Evolutionary conservation across 1,284 basidiomycete genomes (phyloP).

Genomic region (Tylopilus orsonianus): DNA sequence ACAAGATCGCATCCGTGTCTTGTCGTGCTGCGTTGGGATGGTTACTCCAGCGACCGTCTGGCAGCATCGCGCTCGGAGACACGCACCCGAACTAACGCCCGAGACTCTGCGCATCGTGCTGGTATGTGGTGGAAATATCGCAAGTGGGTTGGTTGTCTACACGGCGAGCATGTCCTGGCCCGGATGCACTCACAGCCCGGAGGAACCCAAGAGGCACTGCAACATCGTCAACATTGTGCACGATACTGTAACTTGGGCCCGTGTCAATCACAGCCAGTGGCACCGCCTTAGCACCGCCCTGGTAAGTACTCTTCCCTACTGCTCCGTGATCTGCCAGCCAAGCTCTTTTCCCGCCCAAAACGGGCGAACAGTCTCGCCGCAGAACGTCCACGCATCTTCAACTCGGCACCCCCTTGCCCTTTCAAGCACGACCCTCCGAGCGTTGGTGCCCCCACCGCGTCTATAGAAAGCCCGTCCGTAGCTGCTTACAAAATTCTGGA

Average conservation of each 20-base stretch:
- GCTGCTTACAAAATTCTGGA: slow-evolving; percentile 76
- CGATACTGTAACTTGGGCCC: slow-evolving; percentile 3
- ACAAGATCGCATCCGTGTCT: slow-evolving; percentile 38
- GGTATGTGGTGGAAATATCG: too few relatives aligned
- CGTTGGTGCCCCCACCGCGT: slow-evolving; percentile 31
- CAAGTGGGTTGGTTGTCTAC: slow-evolving; percentile 9
- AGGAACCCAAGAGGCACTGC: slow-evolving; percentile 13
- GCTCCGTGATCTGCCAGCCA: slow-evolving; percentile 72
- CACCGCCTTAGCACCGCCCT: slow-evolving; percentile 28
- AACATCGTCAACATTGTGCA: not conserved
- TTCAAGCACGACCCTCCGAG: slow-evolving; percentile 26
- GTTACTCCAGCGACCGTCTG: not conserved
- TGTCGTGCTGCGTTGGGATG: slow-evolving; percentile 10
- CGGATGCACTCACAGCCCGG: not conserved
- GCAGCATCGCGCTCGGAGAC: slow-evolving; percentile 1
- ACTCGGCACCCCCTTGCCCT: slow-evolving; percentile 47
- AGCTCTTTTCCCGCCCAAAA: slow-evolving; percentile 91
- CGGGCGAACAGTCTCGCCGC: slow-evolving; percentile 70
- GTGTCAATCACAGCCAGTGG: slow-evolving; percentile 20
- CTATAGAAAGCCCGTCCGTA: slow-evolving; percentile 84
- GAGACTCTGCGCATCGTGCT: slow-evolving; percentile 20
- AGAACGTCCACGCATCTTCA: slow-evolving; percentile 50
- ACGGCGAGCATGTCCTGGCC: slow-evolving; percentile 7
- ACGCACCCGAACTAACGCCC: slow-evolving; percentile 18
- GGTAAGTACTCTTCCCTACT: not conserved